These are phyloP conservation scores for Thalassiosira profunda DNA, from an alignment of 108 stramenopile species.

Conservation along the genomic window DNA sequence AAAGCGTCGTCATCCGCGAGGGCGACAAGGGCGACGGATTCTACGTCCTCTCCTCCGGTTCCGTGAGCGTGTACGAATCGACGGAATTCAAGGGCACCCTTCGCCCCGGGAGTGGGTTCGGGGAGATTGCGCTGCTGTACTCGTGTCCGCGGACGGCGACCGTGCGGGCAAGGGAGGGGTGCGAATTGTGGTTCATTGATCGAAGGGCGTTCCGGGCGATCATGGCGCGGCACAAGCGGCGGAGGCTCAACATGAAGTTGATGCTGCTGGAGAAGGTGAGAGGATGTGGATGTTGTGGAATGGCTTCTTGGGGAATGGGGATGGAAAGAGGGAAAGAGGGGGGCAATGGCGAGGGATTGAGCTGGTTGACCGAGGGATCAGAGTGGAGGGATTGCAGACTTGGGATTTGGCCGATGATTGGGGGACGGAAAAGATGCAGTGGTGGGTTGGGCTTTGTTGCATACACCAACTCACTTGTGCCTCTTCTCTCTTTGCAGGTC, in stretches of 20 bases:
- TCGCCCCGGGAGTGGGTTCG: conserved; percentile 66
- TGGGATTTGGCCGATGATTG: too few relatives aligned
- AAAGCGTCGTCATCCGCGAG: conserved; percentile 55
- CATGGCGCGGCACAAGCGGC: conserved; percentile 54
- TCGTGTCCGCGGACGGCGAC: conserved; percentile 79
- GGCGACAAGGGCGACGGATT: conserved; percentile 75
- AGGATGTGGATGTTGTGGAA: too few relatives aligned
- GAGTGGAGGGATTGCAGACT: too few relatives aligned
- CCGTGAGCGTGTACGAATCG: conserved; percentile 54
- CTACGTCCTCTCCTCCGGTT: conserved; percentile 63
- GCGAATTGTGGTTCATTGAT: conserved; percentile 70
- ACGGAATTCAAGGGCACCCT: conserved; percentile 30
- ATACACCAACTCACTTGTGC: neutral
- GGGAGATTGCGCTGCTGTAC: conserved; percentile 89
- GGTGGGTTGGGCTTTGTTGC: neutral
- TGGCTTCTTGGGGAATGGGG: too few relatives aligned
- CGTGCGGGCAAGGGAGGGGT: conserved; percentile 46
- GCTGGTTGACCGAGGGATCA: too few relatives aligned
- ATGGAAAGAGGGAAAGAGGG: too few relatives aligned
- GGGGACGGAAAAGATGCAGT: too few relatives aligned
- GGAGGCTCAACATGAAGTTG: conserved; percentile 47
- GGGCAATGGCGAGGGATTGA: too few relatives aligned
- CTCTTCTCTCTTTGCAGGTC: conserved; percentile 33
- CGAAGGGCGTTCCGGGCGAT: conserved; percentile 59
- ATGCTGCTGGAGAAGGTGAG: conserved; percentile 63